Percentiles rank a stretch among this genome's conserved stretches.
Evolutionary conservation across 192 early-diverging fungal genomes (phyloP).

Genomic region (Helicostylum pulchrum): DNA sequence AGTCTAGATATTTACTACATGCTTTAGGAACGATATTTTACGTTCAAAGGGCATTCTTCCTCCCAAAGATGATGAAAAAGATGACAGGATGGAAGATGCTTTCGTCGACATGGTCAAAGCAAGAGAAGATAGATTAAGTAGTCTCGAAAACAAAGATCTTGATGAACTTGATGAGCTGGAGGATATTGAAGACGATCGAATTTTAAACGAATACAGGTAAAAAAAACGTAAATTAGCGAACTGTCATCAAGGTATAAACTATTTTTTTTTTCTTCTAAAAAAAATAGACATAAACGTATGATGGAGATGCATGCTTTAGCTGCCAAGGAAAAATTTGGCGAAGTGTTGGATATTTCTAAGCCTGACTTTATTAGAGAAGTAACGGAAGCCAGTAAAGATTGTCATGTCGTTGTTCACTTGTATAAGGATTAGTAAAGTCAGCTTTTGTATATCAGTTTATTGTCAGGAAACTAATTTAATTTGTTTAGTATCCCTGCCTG

Average conservation of each 20-base stretch:
- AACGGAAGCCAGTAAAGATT: slow-evolving; percentile 82
- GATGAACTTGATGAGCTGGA: slow-evolving; percentile 92
- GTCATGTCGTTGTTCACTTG: slow-evolving; percentile 60
- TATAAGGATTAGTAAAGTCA: slow-evolving; percentile 53
- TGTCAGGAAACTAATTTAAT: background rate
- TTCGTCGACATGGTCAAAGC: slow-evolving; percentile 65
- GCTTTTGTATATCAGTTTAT: slow-evolving; percentile 4
- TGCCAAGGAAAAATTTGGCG: slow-evolving; percentile 78
- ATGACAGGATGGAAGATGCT: slow-evolving; percentile 72
- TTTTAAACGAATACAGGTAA: slow-evolving; percentile 74
- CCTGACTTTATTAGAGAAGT: slow-evolving; percentile 89
- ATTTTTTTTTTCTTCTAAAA: slow-evolving; percentile 3
- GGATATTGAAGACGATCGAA: slow-evolving; percentile 86
- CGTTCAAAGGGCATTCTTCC: slow-evolving; percentile 89
- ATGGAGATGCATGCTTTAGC: slow-evolving; percentile 78
- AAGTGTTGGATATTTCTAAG: slow-evolving; percentile 84
- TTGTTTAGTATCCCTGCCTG: slow-evolving; percentile 68
- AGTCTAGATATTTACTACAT: background rate
- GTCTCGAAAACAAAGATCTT: slow-evolving; percentile 62
- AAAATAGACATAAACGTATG: slow-evolving; percentile 69
- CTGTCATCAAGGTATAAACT: background rate
- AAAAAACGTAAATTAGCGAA: background rate
- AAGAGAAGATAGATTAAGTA: slow-evolving; percentile 54
- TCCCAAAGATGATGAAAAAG: slow-evolving; percentile 66
- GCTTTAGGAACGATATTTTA: slow-evolving; percentile 84